Percentiles rank a stretch among this genome's conserved stretches.
phyloP scores from a whole-genome alignment of 2,329 filamentous ascomycete species.

The Tricladium varicosporioides region DNA sequence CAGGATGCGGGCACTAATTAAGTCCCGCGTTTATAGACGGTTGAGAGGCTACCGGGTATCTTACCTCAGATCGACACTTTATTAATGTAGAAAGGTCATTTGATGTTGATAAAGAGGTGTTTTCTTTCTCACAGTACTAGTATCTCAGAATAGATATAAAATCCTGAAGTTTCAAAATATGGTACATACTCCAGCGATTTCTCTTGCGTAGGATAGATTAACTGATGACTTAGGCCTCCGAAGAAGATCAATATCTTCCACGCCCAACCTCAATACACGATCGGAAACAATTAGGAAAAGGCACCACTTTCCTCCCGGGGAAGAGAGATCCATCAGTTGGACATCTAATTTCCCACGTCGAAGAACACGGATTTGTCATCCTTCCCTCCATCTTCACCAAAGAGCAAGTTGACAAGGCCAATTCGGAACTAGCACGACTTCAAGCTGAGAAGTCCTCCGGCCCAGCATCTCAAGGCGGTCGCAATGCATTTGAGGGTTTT shows the following conservation, averaged over 20 bases:
- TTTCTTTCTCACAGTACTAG: too few relatives aligned
- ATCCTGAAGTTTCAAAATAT: too few relatives aligned
- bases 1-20: neutral
- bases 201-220: too few relatives aligned
- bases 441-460: conserved; percentile 26
- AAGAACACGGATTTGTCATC: conserved; percentile 40
- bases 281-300: conserved; percentile 27
- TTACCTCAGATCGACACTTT: neutral
- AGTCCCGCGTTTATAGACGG: neutral
- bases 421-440: conserved; percentile 36
- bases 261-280: conserved; percentile 9
- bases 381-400: conserved; percentile 35
- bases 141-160: too few relatives aligned
- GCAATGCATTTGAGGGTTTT: conserved; percentile 39
- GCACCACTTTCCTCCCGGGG: conserved; percentile 31
- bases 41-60: neutral
- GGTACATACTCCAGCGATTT: too few relatives aligned
- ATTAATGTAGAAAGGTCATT: neutral
- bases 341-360: conserved; percentile 31
- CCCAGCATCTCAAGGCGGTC: conserved; percentile 32
- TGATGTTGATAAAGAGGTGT: too few relatives aligned
- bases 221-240: neutral
- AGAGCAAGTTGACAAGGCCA: conserved; percentile 34
- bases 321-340: conserved; percentile 27
- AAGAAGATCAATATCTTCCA: neutral